These are phyloP conservation scores for Nigrospora osmanthi DNA, from an alignment of 2,329 filamentous ascomycete species.

Conservation along the genomic window DNA sequence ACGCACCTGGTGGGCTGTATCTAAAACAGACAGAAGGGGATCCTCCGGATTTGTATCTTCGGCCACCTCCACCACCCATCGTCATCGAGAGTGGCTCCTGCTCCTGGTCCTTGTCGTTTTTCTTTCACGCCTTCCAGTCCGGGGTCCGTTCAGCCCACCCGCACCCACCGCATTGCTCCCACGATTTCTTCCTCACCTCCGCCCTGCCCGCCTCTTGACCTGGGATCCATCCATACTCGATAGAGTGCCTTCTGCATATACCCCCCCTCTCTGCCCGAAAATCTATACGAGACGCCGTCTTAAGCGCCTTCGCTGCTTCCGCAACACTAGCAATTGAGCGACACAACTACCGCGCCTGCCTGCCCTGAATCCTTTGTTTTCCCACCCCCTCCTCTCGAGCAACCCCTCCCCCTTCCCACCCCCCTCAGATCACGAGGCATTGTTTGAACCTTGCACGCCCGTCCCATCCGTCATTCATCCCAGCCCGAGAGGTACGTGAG, in stretches of 20 bases:
- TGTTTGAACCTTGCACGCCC: not conserved
- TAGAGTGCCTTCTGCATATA: no score
- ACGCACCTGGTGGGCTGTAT: slow-evolving; percentile 2
- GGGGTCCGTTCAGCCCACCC: no score
- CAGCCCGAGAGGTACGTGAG: not conserved
- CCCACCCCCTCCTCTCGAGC: not conserved
- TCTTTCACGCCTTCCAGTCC: not conserved
- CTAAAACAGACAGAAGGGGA: not conserved
- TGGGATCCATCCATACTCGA: no score
- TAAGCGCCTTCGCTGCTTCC: no score
- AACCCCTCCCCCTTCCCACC: not conserved
- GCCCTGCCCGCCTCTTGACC: no score
- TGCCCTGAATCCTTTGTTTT: no score
- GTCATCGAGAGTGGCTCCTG: not conserved
- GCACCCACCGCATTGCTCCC: no score
- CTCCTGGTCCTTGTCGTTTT: not conserved
- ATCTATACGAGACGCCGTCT: no score
- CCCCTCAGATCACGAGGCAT: not conserved
- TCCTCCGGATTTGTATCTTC: not conserved
- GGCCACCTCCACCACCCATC: not conserved
- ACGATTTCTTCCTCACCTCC: no score
- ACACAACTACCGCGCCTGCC: no score
- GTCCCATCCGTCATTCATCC: not conserved
- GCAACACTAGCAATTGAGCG: no score
- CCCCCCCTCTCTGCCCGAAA: no score